A percentile compares a stretch with the other conserved stretches of the same genome.
Evolutionary conservation across 2,329 filamentous ascomycete species (phyloP).

Genomic region (Ascochyta fabae): DNA sequence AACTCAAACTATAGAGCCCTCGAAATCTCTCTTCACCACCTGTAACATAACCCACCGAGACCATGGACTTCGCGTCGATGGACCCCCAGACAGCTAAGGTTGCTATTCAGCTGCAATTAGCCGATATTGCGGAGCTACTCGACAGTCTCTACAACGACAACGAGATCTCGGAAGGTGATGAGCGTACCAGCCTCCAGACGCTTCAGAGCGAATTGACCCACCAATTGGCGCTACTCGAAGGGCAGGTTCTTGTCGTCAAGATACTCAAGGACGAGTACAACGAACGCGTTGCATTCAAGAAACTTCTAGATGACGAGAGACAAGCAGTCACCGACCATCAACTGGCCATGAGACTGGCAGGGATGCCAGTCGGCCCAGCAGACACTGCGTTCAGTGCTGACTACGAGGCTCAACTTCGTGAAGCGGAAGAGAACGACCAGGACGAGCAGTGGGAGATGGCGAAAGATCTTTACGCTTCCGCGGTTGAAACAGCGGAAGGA

Average conservation of each 20-base stretch:
- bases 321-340: conserved; percentile 23
- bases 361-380: background rate
- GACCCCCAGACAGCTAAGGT: conserved; percentile 22
- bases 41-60: background rate
- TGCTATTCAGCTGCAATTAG: conserved; percentile 20
- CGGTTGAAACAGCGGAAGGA: background rate
- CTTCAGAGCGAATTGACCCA: conserved; percentile 6
- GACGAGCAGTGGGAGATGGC: background rate
- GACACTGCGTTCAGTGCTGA: background rate
- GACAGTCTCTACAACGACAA: background rate
- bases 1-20: background rate
- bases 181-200: conserved; percentile 6
- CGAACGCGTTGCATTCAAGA: conserved; percentile 8
- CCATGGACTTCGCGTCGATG: conserved; percentile 15
- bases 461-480: background rate
- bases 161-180: background rate
- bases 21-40: background rate
- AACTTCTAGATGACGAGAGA: conserved; percentile 20
- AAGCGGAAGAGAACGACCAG: background rate
- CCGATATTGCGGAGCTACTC: conserved; percentile 8
- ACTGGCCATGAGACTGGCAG: conserved; percentile 17
- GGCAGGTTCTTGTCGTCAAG: conserved; percentile 17
- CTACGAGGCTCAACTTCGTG: background rate
- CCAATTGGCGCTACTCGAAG: conserved; percentile 16
- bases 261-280: conserved; percentile 19